Base-by-base conservation (phyloP, 345 rosid genomes). In the Passiflora organensis region DNA sequence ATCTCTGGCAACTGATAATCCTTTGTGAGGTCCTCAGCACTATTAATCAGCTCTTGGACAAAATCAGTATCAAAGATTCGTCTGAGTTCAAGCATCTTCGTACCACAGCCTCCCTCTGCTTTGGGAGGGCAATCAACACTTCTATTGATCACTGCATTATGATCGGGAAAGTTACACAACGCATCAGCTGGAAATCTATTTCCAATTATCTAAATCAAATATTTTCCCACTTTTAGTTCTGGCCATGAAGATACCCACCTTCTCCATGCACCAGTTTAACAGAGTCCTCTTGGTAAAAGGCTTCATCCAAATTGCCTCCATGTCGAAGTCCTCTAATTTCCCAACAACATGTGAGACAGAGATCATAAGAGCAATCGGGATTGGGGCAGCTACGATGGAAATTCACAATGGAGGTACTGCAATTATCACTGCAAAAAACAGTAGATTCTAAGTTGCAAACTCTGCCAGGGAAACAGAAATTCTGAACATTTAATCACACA, bases 51-150 rank as follows among this genome's bases (percentile, higher is more conserved):
- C n/a, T 76, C 60, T 25, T 63, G 48, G 39, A 80, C 68, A 66
- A 70, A 79, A 62, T 77, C 50, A 57, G 47, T 62, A 38, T 70
- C 60, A 68, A 75, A 72, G 54, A 84, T 63, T 58, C 82, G 74
- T 65, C 63, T 79, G 64, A 87, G 60, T 48, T 60, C 72, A 43
- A 87, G 83, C 55, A 53, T 58, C 56, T 71, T 75, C 21, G 56
- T 45, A 36, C 85, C 89, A 46, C 91, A 84, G 56, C 95, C 95
- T 42, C 85, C 86, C 56, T 32, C 37, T n/a, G 42, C 74, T 65
- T 73, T 70, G 9, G 85, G 80, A 67, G 95, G 89, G 62, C 95
- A 87, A 47, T 70, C 72, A 63, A 85, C 77, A 53, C 67, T 69
- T 54, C 84, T 73, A 50, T 84, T 78, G 42, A 62, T 52, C 36